Percentiles rank a stretch among this genome's conserved stretches.
Evolutionary conservation across 768 basidiomycete genomes (phyloP).

Genomic region (Termitomyces sp.): DNA sequence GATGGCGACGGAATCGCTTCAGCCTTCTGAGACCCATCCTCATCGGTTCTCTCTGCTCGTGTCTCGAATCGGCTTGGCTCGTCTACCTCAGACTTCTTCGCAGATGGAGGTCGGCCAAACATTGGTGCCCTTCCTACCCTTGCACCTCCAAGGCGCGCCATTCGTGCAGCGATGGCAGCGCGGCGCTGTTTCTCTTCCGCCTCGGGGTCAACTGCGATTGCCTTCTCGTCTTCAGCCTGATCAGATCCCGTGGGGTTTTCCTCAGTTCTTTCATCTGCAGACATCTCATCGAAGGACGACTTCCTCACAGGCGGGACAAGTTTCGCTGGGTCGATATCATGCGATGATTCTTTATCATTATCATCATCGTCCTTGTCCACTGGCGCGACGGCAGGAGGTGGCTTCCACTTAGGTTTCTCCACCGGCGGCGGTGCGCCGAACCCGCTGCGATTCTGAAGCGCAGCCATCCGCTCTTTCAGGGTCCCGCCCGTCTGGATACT

Average conservation of each 20-base stretch:
- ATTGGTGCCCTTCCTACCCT: conserved; percentile 76
- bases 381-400: conserved; percentile 52
- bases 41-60: conserved; percentile 4
- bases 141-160: conserved; percentile 89
- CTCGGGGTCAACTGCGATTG: conserved; percentile 42
- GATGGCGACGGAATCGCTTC: background rate
- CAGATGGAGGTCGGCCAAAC: conserved; percentile 47
- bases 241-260: background rate
- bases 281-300: conserved; percentile 16
- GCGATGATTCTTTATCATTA: conserved; percentile 21
- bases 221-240: conserved; percentile 24
- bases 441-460: conserved; percentile 77
- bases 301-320: conserved; percentile 28
- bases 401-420: conserved; percentile 85
- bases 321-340: conserved; percentile 20
- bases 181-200: conserved; percentile 76
- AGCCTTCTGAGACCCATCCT: conserved; percentile 3
- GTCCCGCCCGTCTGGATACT: conserved; percentile 78
- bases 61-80: conserved; percentile 15
- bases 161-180: conserved; percentile 84
- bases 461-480: conserved; percentile 93
- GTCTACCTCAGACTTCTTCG: conserved; percentile 26
- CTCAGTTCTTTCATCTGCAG: conserved; percentile 1
- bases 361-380: conserved; percentile 46
- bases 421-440: conserved; percentile 62